Base-by-base conservation (phyloP, 129 eudicot genomes). In the Flaveria trinervia region DNA sequence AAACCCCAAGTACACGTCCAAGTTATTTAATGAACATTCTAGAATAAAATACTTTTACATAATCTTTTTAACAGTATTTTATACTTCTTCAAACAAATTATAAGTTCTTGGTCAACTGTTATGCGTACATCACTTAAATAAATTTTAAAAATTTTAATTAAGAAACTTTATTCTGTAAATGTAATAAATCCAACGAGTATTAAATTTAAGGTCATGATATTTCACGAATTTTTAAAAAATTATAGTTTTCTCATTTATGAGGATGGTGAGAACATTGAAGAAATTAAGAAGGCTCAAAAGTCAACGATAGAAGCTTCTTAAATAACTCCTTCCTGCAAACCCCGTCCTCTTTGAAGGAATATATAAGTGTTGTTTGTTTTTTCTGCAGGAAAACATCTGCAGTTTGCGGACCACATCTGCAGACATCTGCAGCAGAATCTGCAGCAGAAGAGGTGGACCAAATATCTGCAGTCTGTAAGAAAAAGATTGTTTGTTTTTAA, bases 251-350 rank as follows among this genome's bases (percentile, higher is more conserved):
- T 20, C 22, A 20, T 20, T 20, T 28, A 30, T 14, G 46, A 12
- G 15, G 69, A 64, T 64, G 69, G 43, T 61, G 43, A 61, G 39
- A 28, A 61, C 43, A 61, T 61, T 61, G 18, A 25, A 61, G 28
- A 26, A 61, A 26, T 26, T 61, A 26, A 1, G 18, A 17, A 26
- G 41, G 11, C 16, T 20, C 46, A 5, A 30, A 13, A 30, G 22
- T 64, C 45, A 64, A 64, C 68, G 18, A 64, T 64, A 30, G 69
- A 64, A 64, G 46, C 45, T 64, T 64, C 68, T 61, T 61, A 61
- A 25, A 12, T 11, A 14, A 61, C 12, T 60, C 7, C 41, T 23
- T 23, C 62, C 1, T 25, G 23, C 39, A 16, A 26, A 61, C 1
- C 44, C 20, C 41, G 6, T 61, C 9, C 9, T 26, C 17, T 26